Evolutionary conservation across 2,329 filamentous ascomycete species (phyloP), one percentile per base, ranked within the genome.

Genomic region (Cryphonectria carpinicola): DNA sequence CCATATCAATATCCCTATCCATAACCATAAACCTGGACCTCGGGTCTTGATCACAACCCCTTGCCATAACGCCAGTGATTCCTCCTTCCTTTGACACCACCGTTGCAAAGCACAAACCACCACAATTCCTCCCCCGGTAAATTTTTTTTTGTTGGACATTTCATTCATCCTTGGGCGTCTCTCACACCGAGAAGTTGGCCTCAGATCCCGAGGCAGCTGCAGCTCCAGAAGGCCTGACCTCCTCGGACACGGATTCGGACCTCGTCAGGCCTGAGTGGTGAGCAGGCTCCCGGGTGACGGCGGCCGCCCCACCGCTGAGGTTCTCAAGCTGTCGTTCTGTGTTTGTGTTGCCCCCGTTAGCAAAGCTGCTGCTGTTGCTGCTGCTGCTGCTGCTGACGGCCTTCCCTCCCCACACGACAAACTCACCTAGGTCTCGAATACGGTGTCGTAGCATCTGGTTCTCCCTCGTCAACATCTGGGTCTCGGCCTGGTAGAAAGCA

Each of bases 401-500:
- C 37, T 13, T 11, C 37, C 10, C 37, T 13, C 37, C 8, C 3
- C 37, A 39, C 10, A 39, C 2, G 19, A 49, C 19, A 58, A 58
- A 22, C 84, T 75, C 81, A 92, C 91, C 92, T 19, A 94, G 82
- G 76, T 94, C 92, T 49, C 90, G 86, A 71, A 94, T 92, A 65
- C 93, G 86, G 78, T 90, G 86, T 72, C 91, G 89, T 66, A 95
- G 82, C 92, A 95, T 94, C 80, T 95, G 92, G 75, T 95, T 95
- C 82, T 95, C 93, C 37, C 93, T 85, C 32, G 90, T 87, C 76
- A 95, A 81, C 81, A 89, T 94, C 80, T 93, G 91, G 1, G 92
- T 93, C 81, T 95, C 93, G 5, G 92, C 92, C 79, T 94, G 92
- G 76, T 95, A 95, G 78, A 94, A 94, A 0, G 91, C 90, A 73